Evolutionary conservation across 2,329 filamentous ascomycete genomes (phyloP).

Genomic region (Diaporthe vaccinii): DNA sequence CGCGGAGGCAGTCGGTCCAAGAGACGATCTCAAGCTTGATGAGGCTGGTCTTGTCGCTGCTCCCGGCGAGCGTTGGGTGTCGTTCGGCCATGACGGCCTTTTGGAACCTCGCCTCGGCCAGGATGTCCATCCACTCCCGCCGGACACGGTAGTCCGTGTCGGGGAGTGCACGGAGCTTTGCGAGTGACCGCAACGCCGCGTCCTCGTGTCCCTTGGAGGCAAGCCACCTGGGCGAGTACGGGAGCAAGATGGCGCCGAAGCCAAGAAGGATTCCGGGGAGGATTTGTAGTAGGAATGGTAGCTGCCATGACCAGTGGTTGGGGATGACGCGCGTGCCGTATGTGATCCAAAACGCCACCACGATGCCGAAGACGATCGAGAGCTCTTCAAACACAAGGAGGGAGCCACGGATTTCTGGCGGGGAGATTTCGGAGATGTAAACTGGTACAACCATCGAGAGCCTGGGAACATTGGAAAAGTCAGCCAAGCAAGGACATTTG

Average conservation of each 20-base stretch:
- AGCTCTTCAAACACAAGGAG: slow-evolving; percentile 51
- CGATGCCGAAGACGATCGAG: slow-evolving; percentile 50
- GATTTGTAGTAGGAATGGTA: slow-evolving; percentile 61
- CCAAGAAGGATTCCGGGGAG: slow-evolving; percentile 48
- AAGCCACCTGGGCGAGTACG: slow-evolving; percentile 69
- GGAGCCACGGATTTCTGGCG: slow-evolving; percentile 47
- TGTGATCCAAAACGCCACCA: slow-evolving; percentile 48
- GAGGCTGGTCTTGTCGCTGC: slow-evolving; percentile 51
- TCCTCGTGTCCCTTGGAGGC: slow-evolving; percentile 60
- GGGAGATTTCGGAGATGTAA: slow-evolving; percentile 49
- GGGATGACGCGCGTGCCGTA: slow-evolving; percentile 45
- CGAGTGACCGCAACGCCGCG: slow-evolving; percentile 62
- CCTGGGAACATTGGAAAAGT: background rate
- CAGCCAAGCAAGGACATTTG: background rate
- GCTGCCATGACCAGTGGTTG: slow-evolving; percentile 50
- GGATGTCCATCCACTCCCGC: slow-evolving; percentile 63
- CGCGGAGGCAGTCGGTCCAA: slow-evolving; percentile 58
- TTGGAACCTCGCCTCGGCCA: slow-evolving; percentile 62
- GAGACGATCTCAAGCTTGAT: slow-evolving; percentile 53
- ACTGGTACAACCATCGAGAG: slow-evolving; percentile 59
- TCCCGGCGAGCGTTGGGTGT: slow-evolving; percentile 46
- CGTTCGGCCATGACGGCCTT: slow-evolving; percentile 54
- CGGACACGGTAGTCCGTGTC: slow-evolving; percentile 57
- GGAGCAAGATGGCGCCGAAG: slow-evolving; percentile 59
- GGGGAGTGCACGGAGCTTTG: slow-evolving; percentile 61